These are phyloP conservation scores for Sporodiniella umbellata DNA, from an alignment of 371 early-diverging fungal species.

Conservation along the genomic window DNA sequence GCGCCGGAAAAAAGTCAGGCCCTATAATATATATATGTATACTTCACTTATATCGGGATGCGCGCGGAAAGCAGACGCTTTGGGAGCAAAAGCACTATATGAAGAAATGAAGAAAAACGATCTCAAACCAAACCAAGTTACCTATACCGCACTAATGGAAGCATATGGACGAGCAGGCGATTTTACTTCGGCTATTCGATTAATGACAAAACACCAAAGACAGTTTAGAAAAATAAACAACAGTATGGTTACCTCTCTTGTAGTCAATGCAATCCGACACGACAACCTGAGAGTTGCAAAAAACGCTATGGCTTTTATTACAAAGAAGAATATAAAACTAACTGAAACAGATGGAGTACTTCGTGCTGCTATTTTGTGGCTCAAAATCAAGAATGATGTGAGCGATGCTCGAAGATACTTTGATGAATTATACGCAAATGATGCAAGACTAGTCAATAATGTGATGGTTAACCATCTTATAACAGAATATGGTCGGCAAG, in stretches of 20 bases:
- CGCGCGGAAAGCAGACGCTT: conserved; percentile 27
- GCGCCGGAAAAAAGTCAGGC: not conserved
- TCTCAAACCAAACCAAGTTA: conserved; percentile 26
- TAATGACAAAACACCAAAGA: conserved; percentile 11
- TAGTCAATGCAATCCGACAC: conserved; percentile 35
- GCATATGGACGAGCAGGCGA: conserved; percentile 38
- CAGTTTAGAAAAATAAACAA: conserved; percentile 1
- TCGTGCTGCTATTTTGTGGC: conserved; percentile 33
- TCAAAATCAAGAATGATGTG: conserved; percentile 23
- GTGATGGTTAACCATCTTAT: conserved; percentile 45
- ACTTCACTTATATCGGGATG: conserved; percentile 40
- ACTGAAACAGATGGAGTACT: conserved; percentile 21
- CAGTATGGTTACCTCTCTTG: conserved; percentile 27
- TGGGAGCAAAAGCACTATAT: conserved; percentile 28
- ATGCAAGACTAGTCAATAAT: conserved; percentile 16
- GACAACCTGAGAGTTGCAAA: conserved; percentile 21
- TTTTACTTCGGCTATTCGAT: conserved; percentile 19
- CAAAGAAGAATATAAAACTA: conserved; percentile 5
- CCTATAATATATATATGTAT: conserved; percentile 37
- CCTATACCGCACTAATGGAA: conserved; percentile 32
- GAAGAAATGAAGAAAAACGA: conserved; percentile 34
- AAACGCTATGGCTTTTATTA: conserved; percentile 8
- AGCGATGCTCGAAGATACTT: conserved; percentile 23
- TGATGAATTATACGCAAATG: conserved; percentile 16
- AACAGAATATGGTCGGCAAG: conserved; percentile 20